These are phyloP conservation scores for Endothia cerciana DNA, from an alignment of 2,329 filamentous ascomycete genomes.

Conservation along the genomic window DNA sequence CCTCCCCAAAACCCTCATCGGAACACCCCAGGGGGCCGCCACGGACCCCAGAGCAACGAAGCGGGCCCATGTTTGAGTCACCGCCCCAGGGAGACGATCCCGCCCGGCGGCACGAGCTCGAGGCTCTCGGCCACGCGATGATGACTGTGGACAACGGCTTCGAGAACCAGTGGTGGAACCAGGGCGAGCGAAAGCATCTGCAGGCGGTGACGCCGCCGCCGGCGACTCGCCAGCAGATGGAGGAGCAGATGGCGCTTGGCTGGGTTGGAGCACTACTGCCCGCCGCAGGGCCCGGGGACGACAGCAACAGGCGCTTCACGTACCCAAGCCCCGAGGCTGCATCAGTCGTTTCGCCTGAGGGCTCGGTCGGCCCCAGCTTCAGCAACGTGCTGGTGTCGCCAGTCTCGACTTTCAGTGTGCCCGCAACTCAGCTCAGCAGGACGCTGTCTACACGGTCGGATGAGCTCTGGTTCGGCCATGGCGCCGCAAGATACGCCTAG, in stretches of 20 bases:
- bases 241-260: constrained; percentile 34
- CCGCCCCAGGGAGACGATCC: constrained; percentile 39
- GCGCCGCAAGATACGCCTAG: constrained; percentile 29
- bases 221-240: constrained; percentile 33
- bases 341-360: constrained; percentile 29
- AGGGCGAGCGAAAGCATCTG: constrained; percentile 39
- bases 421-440: constrained; percentile 37
- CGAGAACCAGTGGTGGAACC: constrained; percentile 62
- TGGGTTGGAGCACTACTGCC: constrained; percentile 35
- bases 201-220: constrained; percentile 32
- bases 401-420: constrained; percentile 39
- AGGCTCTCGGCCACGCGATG: constrained; percentile 55
- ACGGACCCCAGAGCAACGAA: constrained; percentile 1
- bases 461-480: constrained; percentile 42
- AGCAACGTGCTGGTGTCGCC: constrained; percentile 44
- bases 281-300: constrained; percentile 17
- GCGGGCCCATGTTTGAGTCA: constrained; percentile 32
- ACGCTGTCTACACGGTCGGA: constrained; percentile 47
- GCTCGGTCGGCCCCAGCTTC: constrained; percentile 12
- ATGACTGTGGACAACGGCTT: constrained; percentile 63
- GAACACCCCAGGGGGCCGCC: background rate
- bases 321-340: constrained; percentile 34
- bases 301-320: constrained; percentile 34
- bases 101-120: constrained; percentile 46
- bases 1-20: constrained; percentile 10